A percentile compares a stretch with the other conserved stretches of the same genome.
Evolutionary conservation across 148 eudicot species (phyloP).

Genomic region (Salicornia ramosissima): DNA sequence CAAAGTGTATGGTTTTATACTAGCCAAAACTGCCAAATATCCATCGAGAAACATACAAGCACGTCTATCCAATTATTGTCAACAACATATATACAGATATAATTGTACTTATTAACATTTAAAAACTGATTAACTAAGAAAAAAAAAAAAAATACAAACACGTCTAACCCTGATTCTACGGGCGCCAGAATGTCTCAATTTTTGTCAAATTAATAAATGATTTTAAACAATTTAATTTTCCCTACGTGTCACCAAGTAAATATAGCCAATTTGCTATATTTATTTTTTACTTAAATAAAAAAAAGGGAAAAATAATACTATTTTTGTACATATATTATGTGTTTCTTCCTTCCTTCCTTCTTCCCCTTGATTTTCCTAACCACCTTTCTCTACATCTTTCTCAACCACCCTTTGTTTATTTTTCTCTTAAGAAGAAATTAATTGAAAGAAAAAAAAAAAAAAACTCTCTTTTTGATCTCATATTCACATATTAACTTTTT

Average conservation of each 20-base stretch:
- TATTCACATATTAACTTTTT: not conserved
- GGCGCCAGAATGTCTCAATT: conserved; percentile 2
- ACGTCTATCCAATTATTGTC: conserved; percentile 3
- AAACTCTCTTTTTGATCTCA: not conserved
- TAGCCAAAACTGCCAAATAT: too few species aligned
- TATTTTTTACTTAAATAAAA: too few species aligned
- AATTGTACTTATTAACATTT: too few species aligned
- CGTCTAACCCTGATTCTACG: conserved; percentile 10
- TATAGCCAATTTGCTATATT: conserved; percentile 7
- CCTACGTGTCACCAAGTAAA: conserved; percentile 16
- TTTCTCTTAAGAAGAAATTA: not conserved
- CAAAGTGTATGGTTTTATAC: too few species aligned
- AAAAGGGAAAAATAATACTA: too few species aligned
- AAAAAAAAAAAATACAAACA: not conserved
- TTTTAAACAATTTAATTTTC: not conserved
- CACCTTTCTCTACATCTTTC: not conserved
- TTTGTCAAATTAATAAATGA: not conserved
- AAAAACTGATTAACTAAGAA: not conserved
- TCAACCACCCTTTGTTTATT: conserved; percentile 11
- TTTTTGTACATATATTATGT: too few species aligned
- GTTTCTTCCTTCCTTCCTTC: conserved; percentile 7
- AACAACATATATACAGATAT: not conserved
- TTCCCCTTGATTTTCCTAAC: not conserved
- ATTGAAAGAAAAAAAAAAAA: not conserved
- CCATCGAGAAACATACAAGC: too few species aligned